Base-by-base conservation (phyloP, 345 rosid genomes). In the Salix koriyanagi region DNA sequence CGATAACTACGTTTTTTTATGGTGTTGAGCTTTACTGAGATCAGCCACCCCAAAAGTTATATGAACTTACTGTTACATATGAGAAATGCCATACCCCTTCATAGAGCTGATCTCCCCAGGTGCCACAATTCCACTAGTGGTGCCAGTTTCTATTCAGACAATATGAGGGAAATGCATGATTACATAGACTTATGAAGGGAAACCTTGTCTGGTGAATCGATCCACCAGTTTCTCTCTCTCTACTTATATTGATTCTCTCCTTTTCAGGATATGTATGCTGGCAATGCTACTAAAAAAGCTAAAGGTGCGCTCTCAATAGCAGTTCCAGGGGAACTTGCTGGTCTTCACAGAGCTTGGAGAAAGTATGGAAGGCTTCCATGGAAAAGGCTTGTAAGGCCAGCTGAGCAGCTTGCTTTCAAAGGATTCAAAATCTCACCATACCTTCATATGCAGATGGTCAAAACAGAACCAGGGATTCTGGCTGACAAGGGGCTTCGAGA, bases 291-390 rank as follows among this genome's bases (percentile, higher is more conserved):
- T 16, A 58, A 79, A 65, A 90, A 90, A 83, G 67, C 56, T 18
- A 78, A 28, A 19, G 92, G 96, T 23, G 80, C 77, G 0, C 86
- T 91, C 70, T 90, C 91, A 26, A 79, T 90, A 65, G 96, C 84
- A 0, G 87, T 88, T 56, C 93, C 93, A 0, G 92, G 96, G 28
- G 89, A 82, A 81, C 82, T 91, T 25, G 85, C 87, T 0, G 92
- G 96, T 50, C 88, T 91, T 56, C 79, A 78, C 69, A 73, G 73
- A 61, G 91, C 88, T 42, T 91, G 96, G 93, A 71, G 83, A 71
- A 75, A 76, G 9, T 82, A 87, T 34, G 93, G 93, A 3, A 85
- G 71, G 77, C 84, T 91, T 58, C 88, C 90, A 3, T 89, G 96
- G 93, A 39, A 77, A 70, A 75, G 65, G 21, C 86, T 89, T 7